Conservation (phyloP, 331 rosid species). For the Stylosanthes scabra region DNA sequence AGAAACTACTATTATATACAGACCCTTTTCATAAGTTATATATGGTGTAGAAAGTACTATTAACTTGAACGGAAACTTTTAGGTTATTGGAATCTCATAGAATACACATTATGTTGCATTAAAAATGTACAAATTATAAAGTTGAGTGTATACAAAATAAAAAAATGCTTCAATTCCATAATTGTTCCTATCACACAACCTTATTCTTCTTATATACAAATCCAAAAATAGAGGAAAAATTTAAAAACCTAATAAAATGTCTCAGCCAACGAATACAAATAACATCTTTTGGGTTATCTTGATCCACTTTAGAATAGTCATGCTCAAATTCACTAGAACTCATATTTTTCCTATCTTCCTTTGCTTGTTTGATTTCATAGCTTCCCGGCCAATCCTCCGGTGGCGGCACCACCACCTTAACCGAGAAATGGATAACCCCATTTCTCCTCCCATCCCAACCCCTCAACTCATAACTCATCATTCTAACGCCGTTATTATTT, state of each 20-base stretch:
- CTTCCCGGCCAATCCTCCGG: neutral
- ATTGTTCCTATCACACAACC: neutral
- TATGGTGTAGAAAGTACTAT: too few relatives aligned
- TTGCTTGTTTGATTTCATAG: neutral
- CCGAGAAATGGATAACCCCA: conserved; percentile 68
- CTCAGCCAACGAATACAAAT: conserved; percentile 58
- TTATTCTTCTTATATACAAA: neutral
- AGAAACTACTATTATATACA: too few relatives aligned
- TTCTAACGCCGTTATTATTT: conserved; percentile 36
- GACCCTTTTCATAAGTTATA: too few relatives aligned
- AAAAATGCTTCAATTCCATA: neutral
- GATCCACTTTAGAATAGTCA: neutral
- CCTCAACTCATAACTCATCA: conserved; percentile 69
- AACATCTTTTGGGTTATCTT: conserved; percentile 19
- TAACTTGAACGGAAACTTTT: too few relatives aligned
- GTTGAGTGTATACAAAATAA: too few relatives aligned
- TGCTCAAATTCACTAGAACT: neutral
- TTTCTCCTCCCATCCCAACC: conserved; percentile 53
- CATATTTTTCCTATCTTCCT: neutral
- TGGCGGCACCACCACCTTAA: conserved; percentile 28
- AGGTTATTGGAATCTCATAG: too few relatives aligned
- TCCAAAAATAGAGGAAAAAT: neutral
- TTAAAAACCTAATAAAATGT: neutral
- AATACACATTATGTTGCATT: too few relatives aligned
- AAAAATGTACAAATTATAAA: too few relatives aligned